Base-by-base conservation (phyloP, 2,329 filamentous ascomycete species). In the Pleoardoris graminearum region DNA sequence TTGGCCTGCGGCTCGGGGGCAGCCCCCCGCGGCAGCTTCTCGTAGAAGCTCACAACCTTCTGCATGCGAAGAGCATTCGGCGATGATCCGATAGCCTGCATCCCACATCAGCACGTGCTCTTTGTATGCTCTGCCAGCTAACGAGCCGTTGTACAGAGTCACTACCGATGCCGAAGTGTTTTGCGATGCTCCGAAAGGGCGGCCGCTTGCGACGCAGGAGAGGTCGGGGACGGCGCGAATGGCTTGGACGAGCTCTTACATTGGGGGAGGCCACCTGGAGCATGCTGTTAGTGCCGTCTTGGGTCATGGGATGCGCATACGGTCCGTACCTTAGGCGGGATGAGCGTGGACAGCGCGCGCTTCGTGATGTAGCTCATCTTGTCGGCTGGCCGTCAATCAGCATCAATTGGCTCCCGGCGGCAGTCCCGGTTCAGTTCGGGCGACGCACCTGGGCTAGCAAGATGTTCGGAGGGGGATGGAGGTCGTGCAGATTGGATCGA, bases 11-110 rank as follows among this genome's bases (percentile, higher is more conserved):
- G 77, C 77, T 91, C 86, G 70, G 94, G 92, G 71, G 92, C 92
- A 66, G 90, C 78, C 68, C 94, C 95, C 73, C 92, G 91, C 74
- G 95, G 94, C 55, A 99, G 91, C 79, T 93, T 95, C 82, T 95
- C 91, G 85, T 99, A 99, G 85, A 99, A 97, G 81, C 85, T 90
- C 77, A 97, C 93, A 68, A 99, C 91, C 71, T 92, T 90, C 77
- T 96, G 89, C 94, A 99, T 97, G 76, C 93, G 91, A 73, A 91
- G 85, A 74, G 94, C 94, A 86, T 97, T 93, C 75, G 92, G 90
- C 67, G 92, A 91, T 75, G 89, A 89, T 73, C 94, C 93, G 75
- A 99, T 91, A 69, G 90, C 92, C 94, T 97, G 76, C 64, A 59
- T 54, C 45, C 45, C 43, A 35, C 39, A 59, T 71, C 62, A 70